phyloP scores from a whole-genome alignment of 2,329 filamentous ascomycete genomes.

The Aschersonia sp. region DNA sequence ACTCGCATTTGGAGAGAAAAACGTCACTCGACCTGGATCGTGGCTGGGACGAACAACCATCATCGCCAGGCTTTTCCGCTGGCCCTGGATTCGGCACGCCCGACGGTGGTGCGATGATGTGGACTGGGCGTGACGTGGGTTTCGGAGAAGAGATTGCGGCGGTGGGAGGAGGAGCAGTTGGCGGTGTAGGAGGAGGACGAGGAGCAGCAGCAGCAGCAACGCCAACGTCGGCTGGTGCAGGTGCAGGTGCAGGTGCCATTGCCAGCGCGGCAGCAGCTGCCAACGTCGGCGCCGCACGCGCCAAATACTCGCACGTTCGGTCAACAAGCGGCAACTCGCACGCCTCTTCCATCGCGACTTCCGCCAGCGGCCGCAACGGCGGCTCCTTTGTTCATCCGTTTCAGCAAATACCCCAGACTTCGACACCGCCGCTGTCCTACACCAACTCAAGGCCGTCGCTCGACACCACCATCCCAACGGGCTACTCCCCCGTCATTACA shows the following conservation, averaged over 20 bases:
- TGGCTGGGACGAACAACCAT: conserved; percentile 38
- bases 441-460: conserved; percentile 40
- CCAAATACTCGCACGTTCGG: conserved; percentile 38
- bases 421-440: conserved; percentile 44
- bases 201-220: conserved; percentile 3
- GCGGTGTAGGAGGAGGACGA: conserved; percentile 2
- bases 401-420: conserved; percentile 47
- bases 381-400: conserved; percentile 48
- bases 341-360: conserved; percentile 35
- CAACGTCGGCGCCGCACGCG: not conserved
- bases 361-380: conserved; percentile 31
- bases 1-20: conserved; percentile 38
- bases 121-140: conserved; percentile 24
- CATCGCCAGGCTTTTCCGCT: conserved; percentile 3
- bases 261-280: conserved; percentile 1
- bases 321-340: conserved; percentile 46
- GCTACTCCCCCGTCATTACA: conserved; percentile 38
- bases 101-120: conserved; percentile 9
- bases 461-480: conserved; percentile 18
- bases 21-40: conserved; percentile 45
- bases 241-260: conserved; percentile 3
- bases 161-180: not conserved
- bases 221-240: not conserved
- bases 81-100: conserved; percentile 11
- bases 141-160: conserved; percentile 13